Conservation (phyloP, 768 basidiomycete species). For the Kwoniella sp. region DNA sequence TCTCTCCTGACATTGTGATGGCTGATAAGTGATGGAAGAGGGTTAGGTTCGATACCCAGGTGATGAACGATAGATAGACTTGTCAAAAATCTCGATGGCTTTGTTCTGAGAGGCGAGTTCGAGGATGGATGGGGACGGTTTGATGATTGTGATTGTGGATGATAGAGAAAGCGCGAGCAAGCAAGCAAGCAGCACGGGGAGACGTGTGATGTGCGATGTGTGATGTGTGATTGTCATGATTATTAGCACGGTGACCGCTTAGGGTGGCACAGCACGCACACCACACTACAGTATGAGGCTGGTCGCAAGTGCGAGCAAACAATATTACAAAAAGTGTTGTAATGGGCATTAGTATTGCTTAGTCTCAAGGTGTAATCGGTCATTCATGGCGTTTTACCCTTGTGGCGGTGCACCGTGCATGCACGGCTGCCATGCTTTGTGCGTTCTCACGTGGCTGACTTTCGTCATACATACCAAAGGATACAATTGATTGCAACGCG, state of each 20-base stretch:
- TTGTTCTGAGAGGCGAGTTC: background rate
- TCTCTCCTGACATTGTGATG: constrained; percentile 77
- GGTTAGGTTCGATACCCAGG: background rate
- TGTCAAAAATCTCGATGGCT: background rate
- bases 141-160: background rate
- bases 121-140: background rate
- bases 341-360: background rate
- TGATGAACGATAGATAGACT: no score
- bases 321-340: no score
- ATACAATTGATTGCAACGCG: no score
- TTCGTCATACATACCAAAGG: background rate
- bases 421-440: background rate
- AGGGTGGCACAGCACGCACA: no score
- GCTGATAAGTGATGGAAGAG: background rate
- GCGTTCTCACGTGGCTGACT: constrained; percentile 8
- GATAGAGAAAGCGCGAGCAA: background rate
- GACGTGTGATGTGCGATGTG: background rate
- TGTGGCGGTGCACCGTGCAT: constrained; percentile 13
- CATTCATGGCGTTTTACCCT: constrained; percentile 16
- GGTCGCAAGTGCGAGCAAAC: background rate
- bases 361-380: background rate
- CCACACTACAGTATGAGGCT: background rate
- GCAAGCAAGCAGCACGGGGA: background rate
- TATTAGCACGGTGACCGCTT: no score
- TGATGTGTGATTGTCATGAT: background rate